Conservation (phyloP, 495 filamentous ascomycete species). For the Jackrogersella multiformis region DNA sequence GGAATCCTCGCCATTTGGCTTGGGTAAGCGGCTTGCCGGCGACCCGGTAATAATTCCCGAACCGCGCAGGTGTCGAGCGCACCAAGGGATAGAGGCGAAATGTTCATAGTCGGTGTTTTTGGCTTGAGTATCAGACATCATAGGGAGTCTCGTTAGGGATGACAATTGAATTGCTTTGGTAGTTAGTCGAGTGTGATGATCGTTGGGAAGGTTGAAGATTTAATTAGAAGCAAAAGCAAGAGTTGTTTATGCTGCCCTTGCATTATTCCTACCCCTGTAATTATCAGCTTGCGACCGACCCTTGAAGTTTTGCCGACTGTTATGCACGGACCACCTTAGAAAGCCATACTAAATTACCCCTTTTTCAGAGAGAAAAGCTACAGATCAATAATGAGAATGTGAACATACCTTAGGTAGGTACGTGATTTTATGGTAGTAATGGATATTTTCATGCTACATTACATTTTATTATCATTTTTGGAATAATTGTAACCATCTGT, state of each 20-base stretch:
- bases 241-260: not conserved
- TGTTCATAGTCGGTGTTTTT: constrained; percentile 50
- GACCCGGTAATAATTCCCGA: constrained; percentile 48
- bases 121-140: constrained; percentile 7
- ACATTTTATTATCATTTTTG: too few species aligned
- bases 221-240: not conserved
- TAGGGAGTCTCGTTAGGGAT: not conserved
- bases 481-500: too few species aligned
- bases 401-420: too few species aligned
- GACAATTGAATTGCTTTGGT: not conserved
- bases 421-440: too few species aligned
- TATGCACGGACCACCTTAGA: not conserved
- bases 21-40: constrained; percentile 55
- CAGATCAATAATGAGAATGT: too few species aligned
- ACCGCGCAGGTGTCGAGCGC: constrained; percentile 57
- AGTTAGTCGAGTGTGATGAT: not conserved
- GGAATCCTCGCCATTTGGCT: constrained; percentile 59
- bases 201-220: not conserved
- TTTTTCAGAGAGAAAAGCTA: too few species aligned
- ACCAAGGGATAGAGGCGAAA: constrained; percentile 67
- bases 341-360: too few species aligned
- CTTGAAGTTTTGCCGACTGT: not conserved
- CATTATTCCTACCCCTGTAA: not conserved
- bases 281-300: not conserved
- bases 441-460: too few species aligned